phyloP scores from a whole-genome alignment of 1,284 basidiomycete species.

The Sutorius eximius region DNA sequence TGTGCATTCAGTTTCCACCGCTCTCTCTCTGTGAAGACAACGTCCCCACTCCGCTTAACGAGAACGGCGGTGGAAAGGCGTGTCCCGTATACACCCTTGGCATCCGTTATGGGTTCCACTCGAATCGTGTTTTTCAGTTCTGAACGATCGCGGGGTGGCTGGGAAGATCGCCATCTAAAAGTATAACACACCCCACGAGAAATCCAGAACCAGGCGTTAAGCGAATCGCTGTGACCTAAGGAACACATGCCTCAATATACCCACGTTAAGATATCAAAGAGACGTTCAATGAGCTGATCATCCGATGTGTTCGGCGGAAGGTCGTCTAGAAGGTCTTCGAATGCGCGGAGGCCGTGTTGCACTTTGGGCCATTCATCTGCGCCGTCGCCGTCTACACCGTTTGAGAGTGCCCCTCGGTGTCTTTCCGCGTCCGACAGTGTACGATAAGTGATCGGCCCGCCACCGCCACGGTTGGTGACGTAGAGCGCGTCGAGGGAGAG shows the following conservation, averaged over 20 bases:
- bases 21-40: constrained; percentile 70
- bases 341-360: constrained; percentile 48
- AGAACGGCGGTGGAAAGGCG: constrained; percentile 73
- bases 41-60: constrained; percentile 58
- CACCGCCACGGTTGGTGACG: constrained; percentile 69
- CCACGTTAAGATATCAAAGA: constrained; percentile 68
- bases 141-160: constrained; percentile 46
- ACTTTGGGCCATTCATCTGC: constrained; percentile 72
- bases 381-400: constrained; percentile 62
- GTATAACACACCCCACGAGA: neutral
- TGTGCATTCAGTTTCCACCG: constrained; percentile 52
- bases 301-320: constrained; percentile 44
- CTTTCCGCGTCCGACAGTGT: constrained; percentile 50
- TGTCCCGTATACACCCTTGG: constrained; percentile 55
- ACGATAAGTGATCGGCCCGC: constrained; percentile 56
- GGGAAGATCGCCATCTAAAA: constrained; percentile 48
- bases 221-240: constrained; percentile 7
- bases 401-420: constrained; percentile 62
- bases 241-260: constrained; percentile 31
- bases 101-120: constrained; percentile 47
- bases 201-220: constrained; percentile 8
- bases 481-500: constrained; percentile 52
- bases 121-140: constrained; percentile 63
- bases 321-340: constrained; percentile 42
- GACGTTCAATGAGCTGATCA: constrained; percentile 49